phyloP scores from a whole-genome alignment of 1,284 basidiomycete genomes.

The Xerocomus tenax region DNA sequence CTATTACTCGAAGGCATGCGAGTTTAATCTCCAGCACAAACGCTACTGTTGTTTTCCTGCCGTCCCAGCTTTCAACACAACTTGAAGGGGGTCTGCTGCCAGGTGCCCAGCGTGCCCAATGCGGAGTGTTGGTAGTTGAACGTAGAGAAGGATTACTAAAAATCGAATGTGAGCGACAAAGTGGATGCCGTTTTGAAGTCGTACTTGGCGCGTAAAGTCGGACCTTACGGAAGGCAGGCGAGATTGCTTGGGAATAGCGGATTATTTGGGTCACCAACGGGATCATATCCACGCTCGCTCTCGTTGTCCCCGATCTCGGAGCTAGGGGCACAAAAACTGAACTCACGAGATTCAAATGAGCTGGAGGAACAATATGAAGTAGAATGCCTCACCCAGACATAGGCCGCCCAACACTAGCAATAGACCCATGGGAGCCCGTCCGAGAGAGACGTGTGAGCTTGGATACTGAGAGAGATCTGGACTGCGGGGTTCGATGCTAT shows the following conservation, averaged over 20 bases:
- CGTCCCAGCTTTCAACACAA: conserved; percentile 28
- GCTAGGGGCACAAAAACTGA: conserved; percentile 3
- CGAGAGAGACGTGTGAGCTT: conserved; percentile 24
- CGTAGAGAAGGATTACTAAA: conserved; percentile 25
- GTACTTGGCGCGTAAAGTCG: conserved; percentile 51
- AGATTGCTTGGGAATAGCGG: conserved; percentile 64
- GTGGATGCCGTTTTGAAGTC: conserved; percentile 11
- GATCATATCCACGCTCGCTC: conserved; percentile 31
- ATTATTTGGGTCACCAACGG: conserved; percentile 49
- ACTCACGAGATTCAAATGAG: conserved; percentile 16
- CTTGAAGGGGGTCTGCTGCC: conserved; percentile 30
- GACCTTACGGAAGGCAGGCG: conserved; percentile 48
- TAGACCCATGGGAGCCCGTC: conserved; percentile 27
- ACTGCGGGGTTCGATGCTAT: conserved; percentile 22
- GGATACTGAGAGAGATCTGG: conserved; percentile 14
- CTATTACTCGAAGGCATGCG: neutral
- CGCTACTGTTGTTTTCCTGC: conserved; percentile 24
- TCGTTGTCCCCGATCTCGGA: conserved; percentile 27
- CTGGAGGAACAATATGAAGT: neutral
- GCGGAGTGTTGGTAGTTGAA: conserved; percentile 13
- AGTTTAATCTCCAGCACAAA: conserved; percentile 21
- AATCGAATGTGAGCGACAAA: conserved; percentile 1
- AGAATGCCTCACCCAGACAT: conserved; percentile 17
- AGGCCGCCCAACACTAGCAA: conserved; percentile 16
- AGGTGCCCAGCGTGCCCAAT: conserved; percentile 25